Conservation (phyloP, 768 basidiomycete genomes). For the Russula earlei region DNA sequence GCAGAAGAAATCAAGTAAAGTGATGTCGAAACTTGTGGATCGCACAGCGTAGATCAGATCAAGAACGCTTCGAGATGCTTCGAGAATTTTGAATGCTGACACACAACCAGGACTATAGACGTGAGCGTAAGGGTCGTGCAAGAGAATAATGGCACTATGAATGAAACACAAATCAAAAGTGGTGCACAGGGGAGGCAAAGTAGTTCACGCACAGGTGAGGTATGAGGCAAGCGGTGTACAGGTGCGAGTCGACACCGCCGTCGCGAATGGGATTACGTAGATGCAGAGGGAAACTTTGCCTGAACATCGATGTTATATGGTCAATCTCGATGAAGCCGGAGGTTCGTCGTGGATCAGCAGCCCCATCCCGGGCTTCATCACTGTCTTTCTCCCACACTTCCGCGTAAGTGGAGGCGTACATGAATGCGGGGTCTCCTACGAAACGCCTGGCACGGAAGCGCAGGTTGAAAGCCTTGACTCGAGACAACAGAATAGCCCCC, state of each 20-base stretch:
- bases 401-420: constrained; percentile 23
- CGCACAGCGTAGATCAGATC: constrained; percentile 57
- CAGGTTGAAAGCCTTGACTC: constrained; percentile 54
- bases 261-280: constrained; percentile 29
- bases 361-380: background rate
- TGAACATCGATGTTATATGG: constrained; percentile 23
- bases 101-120: constrained; percentile 48
- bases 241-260: constrained; percentile 33
- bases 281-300: constrained; percentile 23
- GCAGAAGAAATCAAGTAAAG: constrained; percentile 60
- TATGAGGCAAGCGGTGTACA: constrained; percentile 21
- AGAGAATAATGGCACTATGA: constrained; percentile 51
- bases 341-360: constrained; percentile 26
- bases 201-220: constrained; percentile 25
- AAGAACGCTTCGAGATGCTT: constrained; percentile 54
- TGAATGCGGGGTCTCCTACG: constrained; percentile 44
- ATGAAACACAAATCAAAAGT: background rate
- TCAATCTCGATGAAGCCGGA: constrained; percentile 26
- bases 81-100: constrained; percentile 60
- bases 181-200: constrained; percentile 28
- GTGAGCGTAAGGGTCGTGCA: constrained; percentile 72
- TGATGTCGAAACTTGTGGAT: constrained; percentile 65
- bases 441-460: constrained; percentile 55
- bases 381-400: constrained; percentile 13
- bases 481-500: constrained; percentile 51